Evolutionary conservation across 1,284 basidiomycete genomes (phyloP).

Genomic region (Pterulicium gracile): DNA sequence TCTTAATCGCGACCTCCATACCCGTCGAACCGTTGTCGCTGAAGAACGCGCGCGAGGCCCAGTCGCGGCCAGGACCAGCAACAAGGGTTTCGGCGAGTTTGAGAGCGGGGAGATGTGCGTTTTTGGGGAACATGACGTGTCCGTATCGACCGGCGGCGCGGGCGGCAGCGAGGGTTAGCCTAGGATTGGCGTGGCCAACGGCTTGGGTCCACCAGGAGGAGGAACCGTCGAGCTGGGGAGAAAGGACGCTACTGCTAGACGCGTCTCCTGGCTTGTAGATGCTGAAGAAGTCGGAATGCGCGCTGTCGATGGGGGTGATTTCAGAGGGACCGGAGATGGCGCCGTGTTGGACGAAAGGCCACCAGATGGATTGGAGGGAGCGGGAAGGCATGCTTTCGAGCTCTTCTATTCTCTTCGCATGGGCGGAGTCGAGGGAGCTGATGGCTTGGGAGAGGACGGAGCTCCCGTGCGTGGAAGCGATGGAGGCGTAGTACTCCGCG

Average conservation of each 20-base stretch:
- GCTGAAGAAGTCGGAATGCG: conserved; percentile 79
- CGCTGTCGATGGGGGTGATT: conserved; percentile 89
- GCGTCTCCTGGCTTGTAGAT: conserved; percentile 33
- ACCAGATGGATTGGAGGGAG: conserved; percentile 81
- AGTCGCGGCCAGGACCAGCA: conserved; percentile 70
- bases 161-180: conserved; percentile 80
- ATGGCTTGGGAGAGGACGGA: conserved; percentile 42
- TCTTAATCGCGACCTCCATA: conserved; percentile 95
- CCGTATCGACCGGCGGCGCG: conserved; percentile 89
- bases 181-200: conserved; percentile 74
- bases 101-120: conserved; percentile 80
- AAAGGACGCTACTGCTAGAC: conserved; percentile 29
- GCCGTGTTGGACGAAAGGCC: conserved; percentile 95
- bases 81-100: conserved; percentile 66
- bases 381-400: conserved; percentile 73
- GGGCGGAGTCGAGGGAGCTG: conserved; percentile 52
- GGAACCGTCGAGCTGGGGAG: conserved; percentile 79
- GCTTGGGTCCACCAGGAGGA: conserved; percentile 99
- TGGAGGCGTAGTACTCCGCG: conserved; percentile 57
- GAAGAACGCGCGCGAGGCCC: conserved; percentile 90
- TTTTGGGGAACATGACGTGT: conserved; percentile 92
- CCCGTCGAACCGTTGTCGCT: conserved; percentile 93
- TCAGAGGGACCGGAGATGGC: conserved; percentile 57
- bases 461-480: conserved; percentile 25
- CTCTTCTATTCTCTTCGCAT: conserved; percentile 52